phyloP scores from a whole-genome alignment of 2,329 filamentous ascomycete species.

The Conoideocrella luteorostrata region DNA sequence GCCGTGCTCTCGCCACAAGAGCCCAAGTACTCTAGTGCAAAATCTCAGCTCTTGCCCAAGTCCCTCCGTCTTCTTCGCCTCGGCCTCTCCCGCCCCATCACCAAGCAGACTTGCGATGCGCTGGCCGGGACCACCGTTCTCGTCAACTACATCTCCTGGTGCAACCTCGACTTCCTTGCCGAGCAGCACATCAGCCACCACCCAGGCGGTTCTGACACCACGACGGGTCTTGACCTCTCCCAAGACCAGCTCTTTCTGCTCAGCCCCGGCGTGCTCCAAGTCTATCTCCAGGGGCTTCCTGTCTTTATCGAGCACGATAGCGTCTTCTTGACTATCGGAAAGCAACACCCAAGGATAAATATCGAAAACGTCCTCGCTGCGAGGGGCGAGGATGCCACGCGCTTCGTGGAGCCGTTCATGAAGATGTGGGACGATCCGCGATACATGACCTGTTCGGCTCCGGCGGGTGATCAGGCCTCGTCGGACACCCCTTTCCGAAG shows the following conservation, averaged over 20 bases:
- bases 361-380: constrained; percentile 11
- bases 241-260: constrained; percentile 22
- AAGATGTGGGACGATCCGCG: constrained; percentile 17
- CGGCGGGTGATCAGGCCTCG: background rate
- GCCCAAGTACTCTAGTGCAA: constrained; percentile 15
- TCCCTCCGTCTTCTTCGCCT: constrained; percentile 18
- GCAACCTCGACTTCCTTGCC: constrained; percentile 20
- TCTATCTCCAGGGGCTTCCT: constrained; percentile 18
- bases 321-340: constrained; percentile 12
- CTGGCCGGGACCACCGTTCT: constrained; percentile 19
- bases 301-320: constrained; percentile 14
- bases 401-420: constrained; percentile 14
- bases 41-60: constrained; percentile 16
- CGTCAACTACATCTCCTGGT: constrained; percentile 25
- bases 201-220: too few relatives aligned
- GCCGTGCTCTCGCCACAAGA: constrained; percentile 10
- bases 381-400: constrained; percentile 12
- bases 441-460: constrained; percentile 6
- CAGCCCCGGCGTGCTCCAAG: constrained; percentile 20
- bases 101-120: constrained; percentile 16
- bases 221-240: constrained; percentile 14
- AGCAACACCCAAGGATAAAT: background rate
- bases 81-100: constrained; percentile 16
- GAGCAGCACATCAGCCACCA: constrained; percentile 4
- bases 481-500: background rate